Conservation (phyloP, 1,284 basidiomycete species). For the Moesziomyces sp. region DNA sequence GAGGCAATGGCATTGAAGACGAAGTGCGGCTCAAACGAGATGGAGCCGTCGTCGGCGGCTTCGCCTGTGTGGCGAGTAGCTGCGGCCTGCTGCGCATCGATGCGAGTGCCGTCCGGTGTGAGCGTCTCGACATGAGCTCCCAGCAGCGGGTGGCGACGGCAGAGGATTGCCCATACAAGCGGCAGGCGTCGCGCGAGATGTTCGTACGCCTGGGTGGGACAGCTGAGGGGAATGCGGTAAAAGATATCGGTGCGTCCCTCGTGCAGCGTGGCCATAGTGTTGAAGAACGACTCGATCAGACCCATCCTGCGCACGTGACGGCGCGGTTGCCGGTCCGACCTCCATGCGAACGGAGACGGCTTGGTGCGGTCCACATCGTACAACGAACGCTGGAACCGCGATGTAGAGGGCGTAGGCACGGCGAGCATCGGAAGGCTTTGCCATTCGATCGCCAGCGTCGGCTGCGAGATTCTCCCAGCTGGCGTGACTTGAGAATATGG, state of each 20-base stretch:
- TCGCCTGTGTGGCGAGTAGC: slow-evolving; percentile 27
- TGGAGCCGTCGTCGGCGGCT: slow-evolving; percentile 32
- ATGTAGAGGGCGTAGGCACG: slow-evolving; percentile 13
- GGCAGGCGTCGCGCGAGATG: slow-evolving; percentile 30
- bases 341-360: slow-evolving; percentile 43
- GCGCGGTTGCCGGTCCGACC: slow-evolving; percentile 11
- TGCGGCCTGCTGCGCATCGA: slow-evolving; percentile 28
- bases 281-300: slow-evolving; percentile 47
- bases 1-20: slow-evolving; percentile 24
- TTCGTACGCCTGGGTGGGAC: slow-evolving; percentile 10
- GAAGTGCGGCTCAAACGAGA: slow-evolving; percentile 49
- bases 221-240: slow-evolving; percentile 33
- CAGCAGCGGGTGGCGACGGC: slow-evolving; percentile 41
- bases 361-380: slow-evolving; percentile 41
- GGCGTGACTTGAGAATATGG: no score
- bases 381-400: slow-evolving; percentile 32
- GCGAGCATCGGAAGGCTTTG: slow-evolving; percentile 14
- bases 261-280: slow-evolving; percentile 44
- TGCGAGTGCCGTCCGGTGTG: slow-evolving; percentile 18
- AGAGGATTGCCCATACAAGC: slow-evolving; percentile 40
- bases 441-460: no score
- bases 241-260: slow-evolving; percentile 48
- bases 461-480: no score
- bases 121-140: slow-evolving; percentile 23
- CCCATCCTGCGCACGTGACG: slow-evolving; percentile 44